phyloP scores from a whole-genome alignment of 345 rosid genomes.

The Rhodamnia argentea region DNA sequence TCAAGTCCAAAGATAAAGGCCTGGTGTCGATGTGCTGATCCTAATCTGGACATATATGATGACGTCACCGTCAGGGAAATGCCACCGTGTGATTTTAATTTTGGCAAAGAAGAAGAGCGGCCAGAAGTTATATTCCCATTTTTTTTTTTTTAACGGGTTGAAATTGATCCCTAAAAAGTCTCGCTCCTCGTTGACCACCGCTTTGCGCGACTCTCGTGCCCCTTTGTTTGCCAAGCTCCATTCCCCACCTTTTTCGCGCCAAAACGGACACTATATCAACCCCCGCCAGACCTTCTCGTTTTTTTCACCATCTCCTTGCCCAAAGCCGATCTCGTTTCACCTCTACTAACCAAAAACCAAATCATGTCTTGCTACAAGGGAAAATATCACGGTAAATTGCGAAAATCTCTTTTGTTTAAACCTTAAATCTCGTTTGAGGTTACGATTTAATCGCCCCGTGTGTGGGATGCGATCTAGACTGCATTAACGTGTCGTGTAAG shows the following conservation, averaged over 20 bases:
- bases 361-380: slow-evolving; percentile 13
- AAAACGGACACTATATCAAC: not conserved
- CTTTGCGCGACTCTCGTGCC: no score
- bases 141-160: not conserved
- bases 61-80: not conserved
- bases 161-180: not conserved
- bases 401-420: not conserved
- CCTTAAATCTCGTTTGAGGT: not conserved
- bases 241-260: not conserved
- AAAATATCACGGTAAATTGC: slow-evolving; percentile 1
- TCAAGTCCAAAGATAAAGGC: no score
- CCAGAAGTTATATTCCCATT: not conserved
- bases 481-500: not conserved
- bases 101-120: not conserved
- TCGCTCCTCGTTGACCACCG: not conserved
- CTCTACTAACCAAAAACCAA: no score
- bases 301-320: no score
- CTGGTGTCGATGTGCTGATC: not conserved
- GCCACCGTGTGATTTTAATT: not conserved
- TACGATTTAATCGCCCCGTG: not conserved
- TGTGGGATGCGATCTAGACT: no score
- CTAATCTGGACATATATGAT: not conserved
- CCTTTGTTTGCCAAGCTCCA: not conserved
- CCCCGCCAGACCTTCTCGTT: not conserved
- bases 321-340: no score